Evolutionary conservation across 257 asterid genomes (phyloP).

Genomic region (Fraxinus americana): DNA sequence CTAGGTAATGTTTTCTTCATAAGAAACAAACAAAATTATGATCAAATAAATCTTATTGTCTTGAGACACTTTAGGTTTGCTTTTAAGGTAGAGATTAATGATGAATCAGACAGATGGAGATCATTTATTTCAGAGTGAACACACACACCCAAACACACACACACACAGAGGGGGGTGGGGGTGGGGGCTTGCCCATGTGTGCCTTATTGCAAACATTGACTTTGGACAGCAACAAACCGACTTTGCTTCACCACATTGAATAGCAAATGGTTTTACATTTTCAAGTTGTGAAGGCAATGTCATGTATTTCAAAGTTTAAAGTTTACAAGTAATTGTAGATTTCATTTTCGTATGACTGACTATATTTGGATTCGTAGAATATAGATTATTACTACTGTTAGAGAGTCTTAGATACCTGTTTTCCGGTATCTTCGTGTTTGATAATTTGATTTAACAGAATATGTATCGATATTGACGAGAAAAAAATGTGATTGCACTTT

Average conservation of each 20-base stretch:
- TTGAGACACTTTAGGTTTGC: slow-evolving; percentile 19
- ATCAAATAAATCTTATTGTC: slow-evolving; percentile 28
- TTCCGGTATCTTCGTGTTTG: not conserved
- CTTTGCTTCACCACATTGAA: slow-evolving; percentile 46
- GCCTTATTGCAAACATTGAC: slow-evolving; percentile 61
- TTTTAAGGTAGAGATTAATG: not conserved
- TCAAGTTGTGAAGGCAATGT: not conserved
- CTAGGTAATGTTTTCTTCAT: slow-evolving; percentile 24
- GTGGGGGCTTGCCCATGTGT: slow-evolving; percentile 58
- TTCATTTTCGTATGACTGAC: not conserved
- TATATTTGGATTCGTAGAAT: not conserved
- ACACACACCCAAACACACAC: not conserved
- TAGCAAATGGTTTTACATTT: not conserved
- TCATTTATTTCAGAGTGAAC: not conserved
- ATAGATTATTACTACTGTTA: not conserved
- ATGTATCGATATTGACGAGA: too few species aligned
- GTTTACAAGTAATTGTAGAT: not conserved
- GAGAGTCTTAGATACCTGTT: too few species aligned
- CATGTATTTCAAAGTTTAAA: not conserved
- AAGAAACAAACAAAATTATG: slow-evolving; percentile 27
- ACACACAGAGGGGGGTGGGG: slow-evolving; percentile 21
- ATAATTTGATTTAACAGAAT: not conserved
- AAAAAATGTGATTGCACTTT: too few species aligned
- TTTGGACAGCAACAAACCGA: slow-evolving; percentile 44
- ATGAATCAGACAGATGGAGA: not conserved